These are phyloP conservation scores for Polyporus tsugae DNA, from an alignment of 1,284 basidiomycete genomes.

Conservation along the genomic window DNA sequence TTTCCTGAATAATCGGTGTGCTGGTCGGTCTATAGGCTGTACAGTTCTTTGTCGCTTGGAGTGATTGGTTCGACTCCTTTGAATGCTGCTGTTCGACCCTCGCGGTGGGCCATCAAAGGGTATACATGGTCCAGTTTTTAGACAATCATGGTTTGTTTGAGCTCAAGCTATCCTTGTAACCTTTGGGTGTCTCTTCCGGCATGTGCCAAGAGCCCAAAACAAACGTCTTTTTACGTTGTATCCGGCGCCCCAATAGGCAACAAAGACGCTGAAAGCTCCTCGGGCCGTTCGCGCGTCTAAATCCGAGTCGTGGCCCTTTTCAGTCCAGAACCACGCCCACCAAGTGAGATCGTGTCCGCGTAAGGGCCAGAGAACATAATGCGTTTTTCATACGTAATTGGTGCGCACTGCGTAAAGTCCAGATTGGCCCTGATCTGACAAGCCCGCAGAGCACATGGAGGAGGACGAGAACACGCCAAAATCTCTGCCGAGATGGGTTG, in stretches of 20 bases:
- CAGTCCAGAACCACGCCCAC: neutral
- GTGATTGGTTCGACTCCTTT: neutral
- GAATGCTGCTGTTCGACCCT: neutral
- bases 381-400: constrained; percentile 48
- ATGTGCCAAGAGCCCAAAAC: too few species aligned
- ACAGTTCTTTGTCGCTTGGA: neutral
- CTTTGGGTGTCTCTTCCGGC: too few species aligned
- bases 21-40: neutral
- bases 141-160: too few species aligned
- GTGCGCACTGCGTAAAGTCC: constrained; percentile 33
- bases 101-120: too few species aligned
- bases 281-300: neutral
- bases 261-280: neutral
- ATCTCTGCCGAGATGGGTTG: constrained; percentile 88
- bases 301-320: neutral
- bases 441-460: constrained; percentile 88
- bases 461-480: constrained; percentile 83
- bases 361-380: constrained; percentile 4
- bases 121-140: too few species aligned
- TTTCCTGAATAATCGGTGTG: neutral
- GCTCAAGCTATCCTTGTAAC: too few species aligned
- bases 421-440: neutral
- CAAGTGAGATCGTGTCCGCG: neutral
- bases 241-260: neutral
- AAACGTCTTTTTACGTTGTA: too few species aligned